Evolutionary conservation across 768 basidiomycete species (phyloP).

Genomic region (Pleurotus platypus): DNA sequence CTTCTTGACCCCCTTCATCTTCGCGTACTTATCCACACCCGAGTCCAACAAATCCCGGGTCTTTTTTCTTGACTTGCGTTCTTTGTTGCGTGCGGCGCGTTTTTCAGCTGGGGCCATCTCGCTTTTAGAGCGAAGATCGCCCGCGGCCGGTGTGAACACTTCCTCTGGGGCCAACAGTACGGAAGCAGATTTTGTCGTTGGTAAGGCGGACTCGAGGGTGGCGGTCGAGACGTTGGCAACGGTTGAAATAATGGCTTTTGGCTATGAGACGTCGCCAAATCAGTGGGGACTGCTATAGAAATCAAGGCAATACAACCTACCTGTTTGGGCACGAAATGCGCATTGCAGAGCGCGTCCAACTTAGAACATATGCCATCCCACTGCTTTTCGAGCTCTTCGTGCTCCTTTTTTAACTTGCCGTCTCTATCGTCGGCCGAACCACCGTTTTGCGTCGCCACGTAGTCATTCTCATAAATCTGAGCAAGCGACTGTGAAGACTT

Average conservation of each 20-base stretch:
- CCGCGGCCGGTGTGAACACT: constrained; percentile 60
- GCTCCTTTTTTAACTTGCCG: constrained; percentile 84
- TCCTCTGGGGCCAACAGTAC: constrained; percentile 94
- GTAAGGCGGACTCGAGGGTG: constrained; percentile 86
- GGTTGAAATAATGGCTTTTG: constrained; percentile 83
- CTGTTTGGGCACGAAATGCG: constrained; percentile 92
- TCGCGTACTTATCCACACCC: constrained; percentile 62
- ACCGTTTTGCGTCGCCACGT: constrained; percentile 61
- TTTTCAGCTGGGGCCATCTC: constrained; percentile 89
- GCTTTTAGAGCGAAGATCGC: constrained; percentile 58
- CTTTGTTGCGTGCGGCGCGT: constrained; percentile 60
- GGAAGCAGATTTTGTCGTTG: constrained; percentile 69
- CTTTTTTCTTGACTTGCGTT: constrained; percentile 68
- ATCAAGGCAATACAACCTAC: constrained; percentile 40
- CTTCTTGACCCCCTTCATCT: constrained; percentile 56
- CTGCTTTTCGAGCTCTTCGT: constrained; percentile 75
- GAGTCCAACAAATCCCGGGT: constrained; percentile 63
- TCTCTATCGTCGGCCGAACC: constrained; percentile 74
- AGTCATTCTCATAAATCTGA: constrained; percentile 95
- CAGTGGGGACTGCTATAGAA: neutral
- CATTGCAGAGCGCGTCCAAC: constrained; percentile 90
- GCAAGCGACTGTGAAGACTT: constrained; percentile 88
- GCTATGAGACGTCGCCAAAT: constrained; percentile 40
- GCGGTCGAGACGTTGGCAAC: constrained; percentile 79
- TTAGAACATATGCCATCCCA: constrained; percentile 89